Base-by-base conservation (phyloP, 305 asterid species). In the Petunia hybrid region DNA sequence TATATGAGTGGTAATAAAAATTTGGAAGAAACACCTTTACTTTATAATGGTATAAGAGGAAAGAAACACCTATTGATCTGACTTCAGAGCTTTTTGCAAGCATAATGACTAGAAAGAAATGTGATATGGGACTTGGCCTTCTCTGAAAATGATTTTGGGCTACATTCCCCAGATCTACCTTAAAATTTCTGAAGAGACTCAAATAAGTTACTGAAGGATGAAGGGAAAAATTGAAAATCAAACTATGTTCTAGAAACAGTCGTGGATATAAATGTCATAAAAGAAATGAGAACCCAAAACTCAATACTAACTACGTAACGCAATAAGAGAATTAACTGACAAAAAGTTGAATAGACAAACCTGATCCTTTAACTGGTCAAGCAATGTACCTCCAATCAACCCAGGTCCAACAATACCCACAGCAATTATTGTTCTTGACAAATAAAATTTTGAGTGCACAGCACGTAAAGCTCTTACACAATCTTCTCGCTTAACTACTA, bases 341-440 rank as follows among this genome's bases (percentile, higher is more conserved):
- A 43, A 69, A 67, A 43, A 39, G 63, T 13, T 76, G 51, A 81
- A 79, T 65, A 31, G 70, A 76, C 53, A 66, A 80, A 94, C 99
- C 98, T 96, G 99, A 66, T 94, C 98, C 85, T 91, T 91, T 71
- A 96, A 96, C 86, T 96, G 99, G 89, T 96, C 97, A 64, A 96
- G 94, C 88, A 96, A 90, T 48, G 99, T 92, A 79, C 91, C 94
- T 86, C 99, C 99, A 82, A 96, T 94, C 88, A 96, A 87, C 71
- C 99, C 99, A 35, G 99, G 99, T 79, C 99, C 99, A 74, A 96
- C 85, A 82, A 96, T 91, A 78, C 99, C 99, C 95, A 96, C 89
- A 76, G 98, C 94, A 80, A 96, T 90, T 82, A 98, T 90, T 82
- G 99, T 96, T 87, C 94, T 90, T 64, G 99, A 94, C 78, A 92